These are phyloP conservation scores for Insectozyma bohioensis DNA, from an alignment of 1,139 yeast genomes.

Conservation along the genomic window DNA sequence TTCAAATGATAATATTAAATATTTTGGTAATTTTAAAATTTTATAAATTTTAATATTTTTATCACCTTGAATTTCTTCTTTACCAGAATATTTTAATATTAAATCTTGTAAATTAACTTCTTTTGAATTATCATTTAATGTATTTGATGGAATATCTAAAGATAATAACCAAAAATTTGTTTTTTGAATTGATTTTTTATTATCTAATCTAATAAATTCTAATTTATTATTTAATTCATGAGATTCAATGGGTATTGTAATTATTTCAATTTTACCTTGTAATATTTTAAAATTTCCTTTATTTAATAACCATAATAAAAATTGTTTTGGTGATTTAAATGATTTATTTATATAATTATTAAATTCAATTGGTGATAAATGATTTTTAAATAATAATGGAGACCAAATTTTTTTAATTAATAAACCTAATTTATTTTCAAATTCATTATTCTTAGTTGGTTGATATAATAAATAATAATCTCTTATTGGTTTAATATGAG, in stretches of 20 bases:
- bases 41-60: slow-evolving; percentile 34
- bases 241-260: slow-evolving; percentile 21
- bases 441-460: slow-evolving; percentile 17
- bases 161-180: slow-evolving; percentile 61
- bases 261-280: slow-evolving; percentile 53
- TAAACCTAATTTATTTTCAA: slow-evolving; percentile 39
- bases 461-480: slow-evolving; percentile 45
- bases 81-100: slow-evolving; percentile 45
- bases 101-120: slow-evolving; percentile 52
- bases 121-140: slow-evolving; percentile 54
- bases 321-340: slow-evolving; percentile 50
- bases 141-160: slow-evolving; percentile 56
- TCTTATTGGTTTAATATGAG: slow-evolving; percentile 55
- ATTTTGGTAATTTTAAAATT: slow-evolving; percentile 48
- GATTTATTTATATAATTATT: slow-evolving; percentile 49
- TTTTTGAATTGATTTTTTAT: slow-evolving; percentile 13
- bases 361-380: slow-evolving; percentile 68
- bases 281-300: slow-evolving; percentile 21
- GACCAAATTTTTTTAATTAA: slow-evolving; percentile 67
- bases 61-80: slow-evolving; percentile 17
- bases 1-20: slow-evolving; percentile 55
- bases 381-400: slow-evolving; percentile 52
- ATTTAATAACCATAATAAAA: slow-evolving; percentile 56
- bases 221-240: slow-evolving; percentile 20
- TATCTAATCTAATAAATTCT: slow-evolving; percentile 22